Conservation (phyloP, 73 alveolate genomes). For the Symbiodinium pilosum region DNA sequence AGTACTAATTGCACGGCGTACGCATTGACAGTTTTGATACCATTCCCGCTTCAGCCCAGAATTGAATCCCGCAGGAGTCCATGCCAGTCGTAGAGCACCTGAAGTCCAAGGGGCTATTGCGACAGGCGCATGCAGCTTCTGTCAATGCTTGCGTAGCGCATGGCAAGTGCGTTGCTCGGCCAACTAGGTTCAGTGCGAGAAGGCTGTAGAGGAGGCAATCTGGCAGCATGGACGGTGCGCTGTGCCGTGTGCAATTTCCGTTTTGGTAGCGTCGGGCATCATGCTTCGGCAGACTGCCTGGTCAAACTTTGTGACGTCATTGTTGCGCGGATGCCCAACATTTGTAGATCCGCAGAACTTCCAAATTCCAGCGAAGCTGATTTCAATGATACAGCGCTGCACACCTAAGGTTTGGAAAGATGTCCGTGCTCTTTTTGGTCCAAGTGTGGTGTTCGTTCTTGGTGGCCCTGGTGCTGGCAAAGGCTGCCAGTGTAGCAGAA, state of each 20-base stretch:
- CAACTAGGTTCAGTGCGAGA: conserved; percentile 43
- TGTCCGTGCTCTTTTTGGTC: conserved; percentile 87
- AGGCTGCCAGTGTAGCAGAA: conserved; percentile 67
- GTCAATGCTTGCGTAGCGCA: neutral
- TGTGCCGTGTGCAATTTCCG: neutral
- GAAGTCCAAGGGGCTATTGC: conserved; percentile 56
- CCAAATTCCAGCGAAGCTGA: neutral
- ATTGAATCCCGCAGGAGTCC: too few species aligned
- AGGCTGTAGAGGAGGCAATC: conserved; percentile 87
- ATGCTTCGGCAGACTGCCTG: neutral
- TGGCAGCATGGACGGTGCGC: neutral
- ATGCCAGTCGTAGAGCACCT: conserved; percentile 60
- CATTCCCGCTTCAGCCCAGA: too few species aligned
- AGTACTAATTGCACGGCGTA: too few species aligned
- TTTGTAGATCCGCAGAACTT: neutral
- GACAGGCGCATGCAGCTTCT: neutral
- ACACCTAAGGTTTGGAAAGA: conserved; percentile 45
- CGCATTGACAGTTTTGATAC: too few species aligned
- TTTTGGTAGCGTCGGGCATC: neutral
- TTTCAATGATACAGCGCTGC: too few species aligned
- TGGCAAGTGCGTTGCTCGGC: neutral
- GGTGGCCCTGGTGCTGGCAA: conserved; percentile 99
- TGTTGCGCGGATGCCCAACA: neutral
- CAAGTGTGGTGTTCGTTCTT: conserved; percentile 97
- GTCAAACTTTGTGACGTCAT: too few species aligned